These are phyloP conservation scores for Mycosarcoma mackinlayi DNA, from an alignment of 1,284 basidiomycete genomes.

Conservation along the genomic window DNA sequence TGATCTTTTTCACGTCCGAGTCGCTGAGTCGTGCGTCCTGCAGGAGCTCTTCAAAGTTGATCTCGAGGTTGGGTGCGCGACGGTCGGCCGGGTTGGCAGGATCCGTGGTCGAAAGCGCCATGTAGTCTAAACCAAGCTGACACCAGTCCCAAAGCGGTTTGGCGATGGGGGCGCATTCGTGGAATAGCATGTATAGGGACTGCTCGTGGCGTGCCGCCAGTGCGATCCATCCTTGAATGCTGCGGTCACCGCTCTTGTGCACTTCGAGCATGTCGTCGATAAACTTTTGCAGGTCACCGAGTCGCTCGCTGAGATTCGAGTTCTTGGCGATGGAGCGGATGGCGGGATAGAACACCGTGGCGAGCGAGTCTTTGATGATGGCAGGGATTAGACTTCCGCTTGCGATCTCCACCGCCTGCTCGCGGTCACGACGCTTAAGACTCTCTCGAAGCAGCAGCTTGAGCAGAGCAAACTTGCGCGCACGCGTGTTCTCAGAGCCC, in stretches of 20 bases:
- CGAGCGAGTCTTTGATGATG: constrained; percentile 63
- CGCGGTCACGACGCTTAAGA: constrained; percentile 63
- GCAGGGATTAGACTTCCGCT: constrained; percentile 57
- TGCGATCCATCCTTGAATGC: constrained; percentile 62
- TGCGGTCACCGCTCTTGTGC: constrained; percentile 50
- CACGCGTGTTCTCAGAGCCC: constrained; percentile 47
- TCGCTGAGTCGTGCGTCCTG: constrained; percentile 60
- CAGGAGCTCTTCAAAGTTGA: constrained; percentile 66
- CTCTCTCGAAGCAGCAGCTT: constrained; percentile 63
- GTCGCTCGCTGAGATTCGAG: constrained; percentile 56
- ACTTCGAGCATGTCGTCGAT: constrained; percentile 62
- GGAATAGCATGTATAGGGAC: constrained; percentile 61
- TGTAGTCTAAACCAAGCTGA: constrained; percentile 62
- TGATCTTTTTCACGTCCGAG: constrained; percentile 57
- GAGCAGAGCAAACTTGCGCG: constrained; percentile 63
- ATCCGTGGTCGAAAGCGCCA: constrained; percentile 65
- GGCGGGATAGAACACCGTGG: constrained; percentile 60
- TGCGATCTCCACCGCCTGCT: constrained; percentile 59
- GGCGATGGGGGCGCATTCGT: constrained; percentile 61
- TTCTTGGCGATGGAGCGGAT: constrained; percentile 53
- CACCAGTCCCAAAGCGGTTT: constrained; percentile 61
- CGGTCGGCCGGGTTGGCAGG: constrained; percentile 62
- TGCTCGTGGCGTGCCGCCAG: constrained; percentile 64
- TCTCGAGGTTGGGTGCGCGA: constrained; percentile 58
- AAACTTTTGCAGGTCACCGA: constrained; percentile 64